These are phyloP conservation scores for Fusarium acutatum DNA, from an alignment of 2,329 filamentous ascomycete species.

Conservation along the genomic window DNA sequence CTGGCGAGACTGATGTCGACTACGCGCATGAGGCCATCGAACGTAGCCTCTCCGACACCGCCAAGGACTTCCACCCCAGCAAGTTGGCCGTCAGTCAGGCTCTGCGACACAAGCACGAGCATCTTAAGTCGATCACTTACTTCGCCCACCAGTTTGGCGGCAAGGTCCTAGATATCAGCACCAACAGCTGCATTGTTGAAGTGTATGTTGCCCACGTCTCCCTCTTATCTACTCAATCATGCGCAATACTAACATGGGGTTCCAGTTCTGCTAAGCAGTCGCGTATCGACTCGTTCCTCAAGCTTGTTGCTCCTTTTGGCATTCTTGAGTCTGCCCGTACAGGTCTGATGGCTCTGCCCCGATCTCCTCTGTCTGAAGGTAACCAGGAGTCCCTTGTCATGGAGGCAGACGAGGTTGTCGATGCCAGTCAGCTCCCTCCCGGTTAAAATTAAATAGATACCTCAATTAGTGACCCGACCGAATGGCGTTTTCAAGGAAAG, in stretches of 20 bases:
- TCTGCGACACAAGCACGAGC: constrained; percentile 95
- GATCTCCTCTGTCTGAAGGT: constrained; percentile 83
- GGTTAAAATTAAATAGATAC: constrained; percentile 65
- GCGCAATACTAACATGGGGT: constrained; percentile 35
- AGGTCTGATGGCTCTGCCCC: constrained; percentile 94
- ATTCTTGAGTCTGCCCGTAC: constrained; percentile 96
- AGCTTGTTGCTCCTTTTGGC: constrained; percentile 91
- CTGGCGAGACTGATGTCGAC: constrained; percentile 58
- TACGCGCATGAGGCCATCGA: constrained; percentile 47
- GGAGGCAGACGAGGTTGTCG: constrained; percentile 94
- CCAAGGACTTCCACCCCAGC: constrained; percentile 86
- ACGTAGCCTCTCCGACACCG: constrained; percentile 55
- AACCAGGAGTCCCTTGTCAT: constrained; percentile 76
- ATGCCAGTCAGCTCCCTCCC: constrained; percentile 91
- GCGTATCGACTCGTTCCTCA: constrained; percentile 97
- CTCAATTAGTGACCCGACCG: constrained; percentile 21
- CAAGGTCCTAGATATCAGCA: constrained; percentile 97
- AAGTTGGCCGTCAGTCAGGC: constrained; percentile 88
- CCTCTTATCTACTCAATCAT: neutral
- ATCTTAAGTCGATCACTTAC: constrained; percentile 95
- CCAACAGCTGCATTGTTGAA: constrained; percentile 98
- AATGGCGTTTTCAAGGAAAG: constrained; percentile 42
- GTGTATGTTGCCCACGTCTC: constrained; percentile 67
- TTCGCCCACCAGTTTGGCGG: constrained; percentile 97
- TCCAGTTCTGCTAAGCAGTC: constrained; percentile 86